Percentiles rank a stretch among this genome's conserved stretches.
Conservation (phyloP, 495 filamentous ascomycete genomes). For the Xylaria castorea region DNA sequence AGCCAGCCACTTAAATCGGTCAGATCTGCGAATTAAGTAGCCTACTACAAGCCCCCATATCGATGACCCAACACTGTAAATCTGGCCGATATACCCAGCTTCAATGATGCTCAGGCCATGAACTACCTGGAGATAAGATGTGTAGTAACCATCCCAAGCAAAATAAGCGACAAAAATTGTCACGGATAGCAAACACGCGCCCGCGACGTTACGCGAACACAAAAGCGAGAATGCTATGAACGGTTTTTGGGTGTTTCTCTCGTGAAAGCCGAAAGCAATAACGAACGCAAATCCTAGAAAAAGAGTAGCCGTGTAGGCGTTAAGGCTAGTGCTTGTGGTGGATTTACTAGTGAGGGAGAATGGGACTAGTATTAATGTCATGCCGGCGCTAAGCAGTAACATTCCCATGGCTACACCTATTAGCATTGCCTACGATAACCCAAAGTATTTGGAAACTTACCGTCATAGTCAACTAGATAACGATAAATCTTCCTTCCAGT, state of each 20-base stretch:
- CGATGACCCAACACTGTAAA: conserved; percentile 74
- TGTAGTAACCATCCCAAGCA: conserved; percentile 72
- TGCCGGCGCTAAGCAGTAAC: conserved; percentile 61
- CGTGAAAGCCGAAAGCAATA: conserved; percentile 65
- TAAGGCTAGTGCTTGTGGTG: conserved; percentile 44
- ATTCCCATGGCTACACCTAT: conserved; percentile 54
- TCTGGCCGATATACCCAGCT: conserved; percentile 69
- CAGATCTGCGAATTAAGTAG: conserved; percentile 60
- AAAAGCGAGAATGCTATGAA: conserved; percentile 69
- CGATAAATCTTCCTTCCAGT: conserved; percentile 54
- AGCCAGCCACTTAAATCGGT: conserved; percentile 67
- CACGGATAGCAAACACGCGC: conserved; percentile 63
- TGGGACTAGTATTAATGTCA: conserved; percentile 69
- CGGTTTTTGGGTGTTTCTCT: conserved; percentile 60
- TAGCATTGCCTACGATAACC: conserved; percentile 26
- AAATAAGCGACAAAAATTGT: conserved; percentile 68
- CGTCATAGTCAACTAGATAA: conserved; percentile 68
- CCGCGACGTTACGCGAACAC: conserved; percentile 68
- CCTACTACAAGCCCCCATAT: conserved; percentile 66
- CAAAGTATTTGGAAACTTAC: conserved; percentile 41
- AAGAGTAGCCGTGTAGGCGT: conserved; percentile 53
- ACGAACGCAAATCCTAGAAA: conserved; percentile 63
- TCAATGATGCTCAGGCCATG: conserved; percentile 61
- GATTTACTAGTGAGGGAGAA: conserved; percentile 50
- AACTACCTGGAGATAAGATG: conserved; percentile 75